A percentile compares a stretch with the other conserved stretches of the same genome.
These are phyloP conservation scores for Escovopsis sp. DNA, from an alignment of 2,329 filamentous ascomycete genomes.

Conservation along the genomic window DNA sequence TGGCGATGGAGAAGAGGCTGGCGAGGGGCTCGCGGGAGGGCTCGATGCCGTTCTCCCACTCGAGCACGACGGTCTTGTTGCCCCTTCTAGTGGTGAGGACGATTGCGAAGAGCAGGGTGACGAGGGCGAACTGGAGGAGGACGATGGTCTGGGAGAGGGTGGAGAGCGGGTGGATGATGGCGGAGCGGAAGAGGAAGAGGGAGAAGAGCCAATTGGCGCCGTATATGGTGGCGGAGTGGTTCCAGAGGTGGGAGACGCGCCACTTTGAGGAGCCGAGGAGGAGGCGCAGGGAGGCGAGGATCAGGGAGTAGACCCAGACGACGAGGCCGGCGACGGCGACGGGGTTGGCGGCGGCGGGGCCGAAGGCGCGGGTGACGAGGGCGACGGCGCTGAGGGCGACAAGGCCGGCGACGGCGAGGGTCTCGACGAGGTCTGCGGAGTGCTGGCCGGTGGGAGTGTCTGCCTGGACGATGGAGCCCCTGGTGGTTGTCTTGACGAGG, in stretches of 20 bases:
- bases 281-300: constrained; percentile 59
- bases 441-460: constrained; percentile 64
- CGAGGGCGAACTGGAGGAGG: constrained; percentile 60
- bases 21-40: constrained; percentile 78
- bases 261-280: constrained; percentile 49
- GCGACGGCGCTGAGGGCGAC: constrained; percentile 54
- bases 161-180: constrained; percentile 61
- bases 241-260: constrained; percentile 66
- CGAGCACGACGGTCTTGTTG: constrained; percentile 75
- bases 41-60: constrained; percentile 78
- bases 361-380: constrained; percentile 46
- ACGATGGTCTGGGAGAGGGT: constrained; percentile 46
- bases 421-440: constrained; percentile 57
- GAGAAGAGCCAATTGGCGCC: constrained; percentile 65
- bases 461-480: constrained; percentile 51
- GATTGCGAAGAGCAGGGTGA: constrained; percentile 59
- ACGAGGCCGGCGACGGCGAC: constrained; percentile 53
- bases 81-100: constrained; percentile 75
- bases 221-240: constrained; percentile 81
- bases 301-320: constrained; percentile 68
- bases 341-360: constrained; percentile 36
- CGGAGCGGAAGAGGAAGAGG: constrained; percentile 69
- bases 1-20: constrained; percentile 74
- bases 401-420: constrained; percentile 56
- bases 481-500: constrained; percentile 45